Conservation (phyloP, 768 basidiomycete genomes). For the Phallus indusiatus region DNA sequence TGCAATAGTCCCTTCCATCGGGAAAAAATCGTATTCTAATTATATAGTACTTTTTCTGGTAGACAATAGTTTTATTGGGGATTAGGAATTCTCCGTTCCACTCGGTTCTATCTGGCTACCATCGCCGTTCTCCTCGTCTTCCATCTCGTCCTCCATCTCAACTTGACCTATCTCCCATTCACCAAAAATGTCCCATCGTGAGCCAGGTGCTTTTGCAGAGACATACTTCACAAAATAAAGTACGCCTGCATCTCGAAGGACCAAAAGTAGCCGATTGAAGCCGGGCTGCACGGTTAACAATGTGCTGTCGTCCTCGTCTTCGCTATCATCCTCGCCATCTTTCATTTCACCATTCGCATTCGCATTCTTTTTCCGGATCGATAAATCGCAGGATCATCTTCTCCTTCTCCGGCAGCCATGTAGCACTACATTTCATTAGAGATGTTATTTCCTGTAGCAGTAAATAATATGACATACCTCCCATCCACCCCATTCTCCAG, state of each 20-base stretch:
- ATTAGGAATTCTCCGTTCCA: neutral
- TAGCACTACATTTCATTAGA: slow-evolving; percentile 52
- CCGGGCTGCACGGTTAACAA: slow-evolving; percentile 80
- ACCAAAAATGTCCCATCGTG: slow-evolving; percentile 86
- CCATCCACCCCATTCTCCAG: slow-evolving; percentile 87
- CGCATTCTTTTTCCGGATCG: slow-evolving; percentile 45
- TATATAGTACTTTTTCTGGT: too few species aligned
- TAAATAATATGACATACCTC: slow-evolving; percentile 49
- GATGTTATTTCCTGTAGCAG: neutral
- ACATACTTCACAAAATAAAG: slow-evolving; percentile 96
- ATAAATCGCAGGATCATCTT: slow-evolving; percentile 93
- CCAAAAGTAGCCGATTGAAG: slow-evolving; percentile 83
- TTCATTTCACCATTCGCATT: slow-evolving; percentile 15
- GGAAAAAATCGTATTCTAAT: slow-evolving; percentile 56
- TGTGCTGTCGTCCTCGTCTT: slow-evolving; percentile 64
- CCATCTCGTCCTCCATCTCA: slow-evolving; percentile 44
- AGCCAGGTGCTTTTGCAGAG: slow-evolving; percentile 79
- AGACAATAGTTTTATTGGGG: too few species aligned
- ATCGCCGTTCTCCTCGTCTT: too few species aligned
- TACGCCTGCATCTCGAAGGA: slow-evolving; percentile 86
- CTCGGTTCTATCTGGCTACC: neutral
- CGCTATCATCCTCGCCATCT: slow-evolving; percentile 38
- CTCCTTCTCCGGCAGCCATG: slow-evolving; percentile 89
- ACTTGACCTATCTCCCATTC: slow-evolving; percentile 89
- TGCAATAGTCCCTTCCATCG: slow-evolving; percentile 58